phyloP scores from a whole-genome alignment of 768 basidiomycete genomes.

The Mycena polygramma region DNA sequence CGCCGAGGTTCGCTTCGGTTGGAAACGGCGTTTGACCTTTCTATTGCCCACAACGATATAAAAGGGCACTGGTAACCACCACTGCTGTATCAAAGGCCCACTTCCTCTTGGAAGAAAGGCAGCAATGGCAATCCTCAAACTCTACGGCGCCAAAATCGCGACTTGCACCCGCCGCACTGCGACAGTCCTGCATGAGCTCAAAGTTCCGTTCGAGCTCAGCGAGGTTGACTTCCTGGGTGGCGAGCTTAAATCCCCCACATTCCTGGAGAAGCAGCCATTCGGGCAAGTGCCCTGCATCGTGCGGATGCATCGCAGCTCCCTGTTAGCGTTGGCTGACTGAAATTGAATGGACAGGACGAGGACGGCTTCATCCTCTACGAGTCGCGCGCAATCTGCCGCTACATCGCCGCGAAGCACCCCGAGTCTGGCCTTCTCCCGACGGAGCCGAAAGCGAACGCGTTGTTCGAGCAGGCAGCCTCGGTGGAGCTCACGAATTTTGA shows the following conservation, averaged over 20 bases:
- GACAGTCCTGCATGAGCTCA: constrained; percentile 30
- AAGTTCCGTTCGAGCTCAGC: constrained; percentile 35
- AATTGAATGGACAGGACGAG: constrained; percentile 46
- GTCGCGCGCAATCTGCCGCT: constrained; percentile 60
- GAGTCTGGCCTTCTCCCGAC: constrained; percentile 57
- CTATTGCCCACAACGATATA: too few species aligned
- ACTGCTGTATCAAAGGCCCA: too few species aligned
- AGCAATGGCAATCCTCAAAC: constrained; percentile 26
- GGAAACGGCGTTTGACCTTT: too few species aligned
- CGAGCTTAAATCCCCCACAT: constrained; percentile 52
- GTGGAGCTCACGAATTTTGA: constrained; percentile 28
- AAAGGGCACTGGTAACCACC: too few species aligned
- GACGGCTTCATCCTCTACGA: constrained; percentile 64
- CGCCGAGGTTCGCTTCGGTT: too few species aligned
- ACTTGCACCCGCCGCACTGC: constrained; percentile 27
- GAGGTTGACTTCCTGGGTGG: constrained; percentile 42
- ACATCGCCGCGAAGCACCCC: constrained; percentile 58
- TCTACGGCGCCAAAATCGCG: constrained; percentile 22
- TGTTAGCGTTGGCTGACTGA: not conserved
- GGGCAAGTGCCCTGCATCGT: constrained; percentile 51
- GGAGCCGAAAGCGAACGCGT: constrained; percentile 38
- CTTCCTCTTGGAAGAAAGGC: too few species aligned
- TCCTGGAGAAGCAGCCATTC: constrained; percentile 58
- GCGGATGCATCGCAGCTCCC: not conserved
- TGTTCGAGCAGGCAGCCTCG: constrained; percentile 41